A percentile compares a stretch with the other conserved stretches of the same genome.
Conservation (phyloP, 2,329 filamentous ascomycete species). For the Bisporella sp. region DNA sequence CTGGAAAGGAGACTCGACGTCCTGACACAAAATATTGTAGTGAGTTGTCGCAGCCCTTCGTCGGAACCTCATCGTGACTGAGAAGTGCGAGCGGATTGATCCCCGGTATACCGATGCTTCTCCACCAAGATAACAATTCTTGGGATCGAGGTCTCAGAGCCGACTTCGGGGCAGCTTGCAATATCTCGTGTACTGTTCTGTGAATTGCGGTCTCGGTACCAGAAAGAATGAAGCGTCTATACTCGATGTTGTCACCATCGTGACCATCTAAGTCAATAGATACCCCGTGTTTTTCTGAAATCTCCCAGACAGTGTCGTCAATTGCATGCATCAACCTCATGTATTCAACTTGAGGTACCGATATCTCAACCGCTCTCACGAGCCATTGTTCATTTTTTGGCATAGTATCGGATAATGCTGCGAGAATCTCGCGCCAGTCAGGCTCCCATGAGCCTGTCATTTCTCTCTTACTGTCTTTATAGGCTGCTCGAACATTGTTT, state of each 20-base stretch:
- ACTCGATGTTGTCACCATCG: background rate
- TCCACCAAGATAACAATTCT: too few species aligned
- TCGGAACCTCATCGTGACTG: too few species aligned
- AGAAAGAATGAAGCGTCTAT: conserved; percentile 14
- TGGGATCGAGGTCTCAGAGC: conserved; percentile 1
- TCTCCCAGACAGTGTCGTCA: conserved; percentile 17
- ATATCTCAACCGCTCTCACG: conserved; percentile 12
- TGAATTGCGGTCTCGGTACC: conserved; percentile 13
- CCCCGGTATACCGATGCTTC: too few species aligned
- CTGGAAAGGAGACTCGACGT: too few species aligned
- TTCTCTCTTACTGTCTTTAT: conserved; percentile 4
- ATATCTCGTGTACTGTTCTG: conserved; percentile 7
- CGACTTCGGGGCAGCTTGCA: conserved; percentile 10
- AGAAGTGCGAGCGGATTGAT: too few species aligned
- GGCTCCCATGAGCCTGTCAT: conserved; percentile 6
- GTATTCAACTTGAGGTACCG: conserved; percentile 6
- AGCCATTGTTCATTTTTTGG: conserved; percentile 14
- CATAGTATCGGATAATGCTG: conserved; percentile 10
- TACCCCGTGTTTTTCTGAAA: conserved; percentile 14
- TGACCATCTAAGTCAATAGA: conserved; percentile 9
- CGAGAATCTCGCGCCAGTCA: conserved; percentile 18
- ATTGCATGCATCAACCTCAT: conserved; percentile 9
- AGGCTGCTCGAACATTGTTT: conserved; percentile 1
- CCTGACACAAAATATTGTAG: too few species aligned
- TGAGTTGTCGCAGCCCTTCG: too few species aligned